Evolutionary conservation across 2,329 filamentous ascomycete species (phyloP), one percentile per base, ranked within the genome.

Genomic region (Didymella pinodella): DNA sequence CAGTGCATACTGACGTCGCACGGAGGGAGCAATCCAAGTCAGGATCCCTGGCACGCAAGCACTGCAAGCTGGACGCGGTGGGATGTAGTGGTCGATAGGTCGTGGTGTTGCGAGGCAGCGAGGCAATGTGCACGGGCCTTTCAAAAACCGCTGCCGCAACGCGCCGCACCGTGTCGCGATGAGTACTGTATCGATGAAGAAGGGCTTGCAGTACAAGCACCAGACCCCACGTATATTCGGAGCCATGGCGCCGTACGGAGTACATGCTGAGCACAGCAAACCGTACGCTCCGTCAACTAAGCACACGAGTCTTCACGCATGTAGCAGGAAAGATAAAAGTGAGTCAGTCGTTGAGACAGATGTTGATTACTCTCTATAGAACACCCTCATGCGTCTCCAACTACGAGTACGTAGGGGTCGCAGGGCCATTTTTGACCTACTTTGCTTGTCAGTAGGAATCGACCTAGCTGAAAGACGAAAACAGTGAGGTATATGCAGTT

Each of bases 1-100:
- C 53, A 46, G 57, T 67, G 67, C 62, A 66, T 56, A 59, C 34
- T 56, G 34, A 60, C 59, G 57, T 48, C 48, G 59, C 54, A 41
- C 44, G 38, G 57, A 3, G 31, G 18, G 10, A 28, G 28, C 26
- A 32, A 31, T 26, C 20, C 36, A 34, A 8, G 4, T 18, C n/a
- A 26, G 18, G 29, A 6, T 25, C 18, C 29, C 26, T 49, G 16
- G 14, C 2, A 29, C 32, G n/a, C 22, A 11, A 18, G 18, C 18
- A 18, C 18, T 18, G 18, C 18, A 18, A 32, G 40, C n/a, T 28
- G 16, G 25, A 14, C 28, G 25, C 7, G 20, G 34, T 34, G 14
- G n/a, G 12, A 26, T 14, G 45, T 8, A 5, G 36, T 40, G 28
- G 25, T 40, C 20, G 48, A 46, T 43, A 46, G 25, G 32, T 32